Conservation (phyloP, 345 rosid species). For the Moricandia arvensis region DNA sequence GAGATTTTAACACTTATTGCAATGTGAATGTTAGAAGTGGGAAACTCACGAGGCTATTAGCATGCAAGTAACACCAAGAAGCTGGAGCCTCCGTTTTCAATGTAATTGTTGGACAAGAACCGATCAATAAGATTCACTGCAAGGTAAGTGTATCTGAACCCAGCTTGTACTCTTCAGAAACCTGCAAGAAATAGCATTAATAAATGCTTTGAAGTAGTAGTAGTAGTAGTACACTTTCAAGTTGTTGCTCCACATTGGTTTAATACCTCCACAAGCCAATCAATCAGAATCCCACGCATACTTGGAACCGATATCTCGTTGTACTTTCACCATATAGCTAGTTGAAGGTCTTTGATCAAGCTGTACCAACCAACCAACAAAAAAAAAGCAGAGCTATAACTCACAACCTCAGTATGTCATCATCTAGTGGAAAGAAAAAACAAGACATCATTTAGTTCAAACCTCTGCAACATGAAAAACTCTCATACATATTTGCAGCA, state of each 20-base stretch:
- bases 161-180: constrained; percentile 80
- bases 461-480: constrained; percentile 66
- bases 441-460: constrained; percentile 28
- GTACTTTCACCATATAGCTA: constrained; percentile 67
- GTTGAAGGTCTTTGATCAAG: constrained; percentile 69
- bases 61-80: constrained; percentile 88
- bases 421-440: constrained; percentile 4
- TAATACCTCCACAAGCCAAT: constrained; percentile 91
- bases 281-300: constrained; percentile 83
- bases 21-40: not conserved
- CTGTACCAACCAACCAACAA: constrained; percentile 37
- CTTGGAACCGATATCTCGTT: constrained; percentile 59
- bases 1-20: not conserved
- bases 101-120: constrained; percentile 59
- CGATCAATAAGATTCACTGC: constrained; percentile 65
- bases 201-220: not conserved
- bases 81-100: constrained; percentile 63
- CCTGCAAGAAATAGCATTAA: constrained; percentile 44
- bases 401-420: not conserved
- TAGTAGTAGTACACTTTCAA: too few relatives aligned
- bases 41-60: constrained; percentile 80
- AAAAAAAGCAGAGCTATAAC: not conserved
- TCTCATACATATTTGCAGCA: constrained; percentile 62
- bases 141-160: constrained; percentile 81
- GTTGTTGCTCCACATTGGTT: too few relatives aligned